Evolutionary conservation across 768 basidiomycete genomes (phyloP), one percentile per base, ranked within the genome.

Genomic region (Suillus sp.): DNA sequence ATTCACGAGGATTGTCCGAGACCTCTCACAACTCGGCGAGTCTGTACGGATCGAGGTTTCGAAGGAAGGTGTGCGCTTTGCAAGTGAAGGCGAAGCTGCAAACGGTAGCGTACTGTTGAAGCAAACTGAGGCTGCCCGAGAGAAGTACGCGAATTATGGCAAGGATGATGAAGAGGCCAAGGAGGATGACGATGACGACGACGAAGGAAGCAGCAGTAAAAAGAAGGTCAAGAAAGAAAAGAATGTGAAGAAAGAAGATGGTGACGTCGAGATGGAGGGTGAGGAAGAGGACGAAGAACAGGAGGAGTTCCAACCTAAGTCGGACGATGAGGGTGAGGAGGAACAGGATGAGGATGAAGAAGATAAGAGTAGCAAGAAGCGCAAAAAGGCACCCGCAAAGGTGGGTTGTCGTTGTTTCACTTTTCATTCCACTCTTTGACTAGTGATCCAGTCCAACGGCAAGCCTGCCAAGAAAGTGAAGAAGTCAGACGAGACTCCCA

Each of bases 61-160:
- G 65, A 98, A 99, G 74, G 96, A 99, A 71, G 97, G 97, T 56
- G 91, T 98, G 7, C 84, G 95, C 34, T 99, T 99, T 74, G 84
- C 88, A 20, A 86, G 88, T 57, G 97, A 99, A 38, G 97, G 97
- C 50, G 97, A 99, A 78, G 86, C 94, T 3, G 96, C 96, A 13
- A 95, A 93, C 66, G 96, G 94, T 2, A 90, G 80, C 72, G 88
- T 99, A 2, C 78, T 97, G 22, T 77, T 99, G 53, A 90, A 91
- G 72, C 92, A 91, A 68, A 83, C 84, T 6, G 89, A 90, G 9
- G 81, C 80, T 2, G 78, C 80, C n/a, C 69, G 69, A 38, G 78
- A 81, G 62, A 73, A 72, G 43, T 78, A 79, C 42, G 75, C 76
- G 47, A 72, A 72, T 22, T 79, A 80, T 57, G 82, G 80, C 30